These are phyloP conservation scores for Lathyrus tuberosus DNA, from an alignment of 306 rosid species.

Conservation along the genomic window DNA sequence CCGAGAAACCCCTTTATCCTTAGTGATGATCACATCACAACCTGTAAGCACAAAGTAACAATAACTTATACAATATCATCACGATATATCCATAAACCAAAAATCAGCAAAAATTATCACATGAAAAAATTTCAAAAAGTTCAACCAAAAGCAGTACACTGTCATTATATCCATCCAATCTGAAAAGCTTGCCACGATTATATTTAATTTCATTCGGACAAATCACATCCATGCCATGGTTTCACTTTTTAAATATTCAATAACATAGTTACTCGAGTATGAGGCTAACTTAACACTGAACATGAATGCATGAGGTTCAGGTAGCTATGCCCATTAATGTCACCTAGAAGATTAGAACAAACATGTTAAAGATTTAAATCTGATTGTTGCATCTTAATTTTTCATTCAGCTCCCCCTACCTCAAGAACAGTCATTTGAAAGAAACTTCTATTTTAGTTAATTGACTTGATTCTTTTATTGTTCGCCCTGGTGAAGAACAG, in stretches of 20 bases:
- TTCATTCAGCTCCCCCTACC: background rate
- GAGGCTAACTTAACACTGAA: slow-evolving; percentile 15
- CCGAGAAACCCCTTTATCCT: slow-evolving; percentile 94
- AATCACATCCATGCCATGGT: slow-evolving; percentile 17
- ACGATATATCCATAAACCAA: slow-evolving; percentile 23
- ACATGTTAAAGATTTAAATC: slow-evolving; percentile 17
- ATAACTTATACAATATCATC: slow-evolving; percentile 24
- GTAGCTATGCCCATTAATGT: slow-evolving; percentile 16
- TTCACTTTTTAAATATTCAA: slow-evolving; percentile 2
- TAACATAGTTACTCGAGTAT: background rate
- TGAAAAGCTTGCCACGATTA: slow-evolving; percentile 18
- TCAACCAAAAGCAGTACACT: slow-evolving; percentile 8
- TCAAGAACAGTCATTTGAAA: slow-evolving; percentile 6
- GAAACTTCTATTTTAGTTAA: background rate
- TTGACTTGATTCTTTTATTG: background rate
- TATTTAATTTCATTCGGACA: slow-evolving; percentile 3
- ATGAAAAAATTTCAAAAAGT: slow-evolving; percentile 6
- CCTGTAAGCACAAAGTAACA: slow-evolving; percentile 50
- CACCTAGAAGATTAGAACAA: slow-evolving; percentile 12
- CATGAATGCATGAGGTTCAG: slow-evolving; percentile 21
- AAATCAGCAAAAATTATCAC: background rate
- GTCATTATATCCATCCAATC: slow-evolving; percentile 9
- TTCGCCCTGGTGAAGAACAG: background rate
- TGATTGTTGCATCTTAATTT: background rate
- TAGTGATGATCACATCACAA: slow-evolving; percentile 76